Base-by-base conservation (phyloP, 2,329 filamentous ascomycete species). In the Neonectria ditissima region DNA sequence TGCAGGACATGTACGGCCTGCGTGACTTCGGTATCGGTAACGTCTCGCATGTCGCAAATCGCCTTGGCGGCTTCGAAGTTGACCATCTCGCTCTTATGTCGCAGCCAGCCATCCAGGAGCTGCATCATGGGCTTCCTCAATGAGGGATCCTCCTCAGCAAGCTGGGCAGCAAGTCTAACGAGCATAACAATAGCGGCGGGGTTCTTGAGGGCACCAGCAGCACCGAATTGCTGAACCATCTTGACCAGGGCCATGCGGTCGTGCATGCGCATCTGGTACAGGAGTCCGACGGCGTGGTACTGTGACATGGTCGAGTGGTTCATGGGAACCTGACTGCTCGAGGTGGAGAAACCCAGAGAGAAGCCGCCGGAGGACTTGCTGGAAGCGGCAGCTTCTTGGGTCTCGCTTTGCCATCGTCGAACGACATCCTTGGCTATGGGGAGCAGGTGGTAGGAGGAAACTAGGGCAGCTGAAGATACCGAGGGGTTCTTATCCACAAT, bases 181-280 rank as follows among this genome's bases (percentile, higher is more conserved):
- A 99, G 86, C 88, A 99, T 91, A 54, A 99, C 89, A 62, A 94
- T 91, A 34, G 94, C 96, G 64, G 95, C 93, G 20, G 96, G 94
- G 80, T 92, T 97, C 89, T 97, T 98, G 66, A 98, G 91, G 11
- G 93, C 93, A 62, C 96, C 96, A 16, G 94, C 89, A 56, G 91
- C 91, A 55, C 94, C 94, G 78, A 97, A 98, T 80, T 99, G 96
- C 83, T 99, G 96, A n/a, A 99, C 95, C 96, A 99, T 98, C 87
- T 99, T 99, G 65, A 98, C 95, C 73, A 99, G 83, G 22, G 96
- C 94, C 96, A 99, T 99, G 74, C 96, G 90, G 80, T 99, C 96
- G 79, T 97, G 94, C 74, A 92, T 92, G 75, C 96, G 92, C 93
- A 98, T 98, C 82, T 98, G 95, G 80, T 98, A 99, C 47, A 99